phyloP scores from a whole-genome alignment of 331 rosid genomes.

The Arachis monticola region DNA sequence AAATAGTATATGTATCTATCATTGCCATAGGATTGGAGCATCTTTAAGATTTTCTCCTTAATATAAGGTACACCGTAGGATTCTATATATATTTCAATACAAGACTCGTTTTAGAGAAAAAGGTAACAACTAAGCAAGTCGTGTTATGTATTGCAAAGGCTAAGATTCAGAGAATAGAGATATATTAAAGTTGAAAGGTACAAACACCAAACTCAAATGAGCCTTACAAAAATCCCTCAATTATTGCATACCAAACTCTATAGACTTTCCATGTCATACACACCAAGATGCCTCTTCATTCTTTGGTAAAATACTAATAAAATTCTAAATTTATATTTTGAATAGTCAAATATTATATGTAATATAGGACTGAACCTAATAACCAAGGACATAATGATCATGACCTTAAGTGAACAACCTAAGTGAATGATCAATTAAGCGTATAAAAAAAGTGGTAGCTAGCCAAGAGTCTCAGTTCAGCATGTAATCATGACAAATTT shows the following conservation, averaged over 20 bases:
- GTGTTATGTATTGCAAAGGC: slow-evolving; percentile 13
- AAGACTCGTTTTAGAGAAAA: slow-evolving; percentile 24
- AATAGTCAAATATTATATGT: slow-evolving; percentile 34
- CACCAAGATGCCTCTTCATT: not conserved
- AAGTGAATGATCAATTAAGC: not conserved
- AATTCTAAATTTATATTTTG: not conserved
- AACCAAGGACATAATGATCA: slow-evolving; percentile 19
- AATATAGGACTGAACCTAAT: slow-evolving; percentile 6
- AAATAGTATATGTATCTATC: not conserved
- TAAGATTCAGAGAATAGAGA: slow-evolving; percentile 34
- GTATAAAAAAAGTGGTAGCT: not conserved
- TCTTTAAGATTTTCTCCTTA: slow-evolving; percentile 23
- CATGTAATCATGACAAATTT: slow-evolving; percentile 31
- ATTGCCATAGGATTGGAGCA: slow-evolving; percentile 24
- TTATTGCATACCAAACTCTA: slow-evolving; percentile 35
- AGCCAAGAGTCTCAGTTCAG: slow-evolving; percentile 7
- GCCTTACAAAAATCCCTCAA: slow-evolving; percentile 39
- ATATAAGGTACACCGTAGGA: slow-evolving; percentile 42
- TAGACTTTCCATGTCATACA: slow-evolving; percentile 37
- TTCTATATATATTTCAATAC: slow-evolving; percentile 39
- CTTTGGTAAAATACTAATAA: slow-evolving; percentile 12
- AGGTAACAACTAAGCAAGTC: slow-evolving; percentile 22
- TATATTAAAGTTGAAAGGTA: slow-evolving; percentile 46
- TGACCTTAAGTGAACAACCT: slow-evolving; percentile 18
- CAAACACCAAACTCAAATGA: slow-evolving; percentile 50